These are phyloP conservation scores for Globisporangium cystogenes DNA, from an alignment of 352 stramenopile species.

Conservation along the genomic window DNA sequence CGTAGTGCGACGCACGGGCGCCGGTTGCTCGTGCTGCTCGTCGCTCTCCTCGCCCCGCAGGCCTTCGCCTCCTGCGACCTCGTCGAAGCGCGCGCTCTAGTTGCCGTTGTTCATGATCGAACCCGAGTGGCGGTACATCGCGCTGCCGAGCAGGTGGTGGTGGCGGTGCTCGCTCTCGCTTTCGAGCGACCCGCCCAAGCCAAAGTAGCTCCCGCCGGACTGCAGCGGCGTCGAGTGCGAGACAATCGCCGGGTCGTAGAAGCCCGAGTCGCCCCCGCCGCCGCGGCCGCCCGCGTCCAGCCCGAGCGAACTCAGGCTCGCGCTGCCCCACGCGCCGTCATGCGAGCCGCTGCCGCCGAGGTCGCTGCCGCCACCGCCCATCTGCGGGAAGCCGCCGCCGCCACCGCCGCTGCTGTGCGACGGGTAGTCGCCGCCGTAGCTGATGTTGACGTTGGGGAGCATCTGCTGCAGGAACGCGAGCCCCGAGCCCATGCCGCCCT, in stretches of 20 bases:
- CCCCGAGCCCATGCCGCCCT: conserved; percentile 19
- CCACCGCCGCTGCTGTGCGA: conserved; percentile 2
- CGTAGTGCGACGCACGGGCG: background rate
- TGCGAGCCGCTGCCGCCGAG: background rate
- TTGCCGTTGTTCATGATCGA: conserved; percentile 50
- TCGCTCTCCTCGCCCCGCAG: conserved; percentile 8
- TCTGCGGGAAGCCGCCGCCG: conserved; percentile 2
- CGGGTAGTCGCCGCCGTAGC: conserved; percentile 68
- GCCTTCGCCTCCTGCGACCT: conserved; percentile 7
- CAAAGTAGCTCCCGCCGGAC: conserved; percentile 15
- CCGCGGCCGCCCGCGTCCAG: conserved; percentile 9
- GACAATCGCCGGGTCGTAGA: conserved; percentile 52
- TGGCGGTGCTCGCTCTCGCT: conserved; percentile 19
- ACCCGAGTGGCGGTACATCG: conserved; percentile 28
- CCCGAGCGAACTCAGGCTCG: conserved; percentile 14
- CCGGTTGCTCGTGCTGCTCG: background rate
- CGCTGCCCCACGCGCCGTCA: conserved; percentile 4
- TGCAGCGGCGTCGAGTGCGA: conserved; percentile 18
- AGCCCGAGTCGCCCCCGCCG: conserved; percentile 11
- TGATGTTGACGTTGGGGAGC: conserved; percentile 87
- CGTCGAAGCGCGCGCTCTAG: conserved; percentile 10
- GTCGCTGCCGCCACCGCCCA: background rate
- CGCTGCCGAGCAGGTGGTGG: conserved; percentile 29
- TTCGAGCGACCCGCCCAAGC: conserved; percentile 24
- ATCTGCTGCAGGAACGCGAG: conserved; percentile 84